Evolutionary conservation across 768 basidiomycete species (phyloP).

Genomic region (Russula foetens): DNA sequence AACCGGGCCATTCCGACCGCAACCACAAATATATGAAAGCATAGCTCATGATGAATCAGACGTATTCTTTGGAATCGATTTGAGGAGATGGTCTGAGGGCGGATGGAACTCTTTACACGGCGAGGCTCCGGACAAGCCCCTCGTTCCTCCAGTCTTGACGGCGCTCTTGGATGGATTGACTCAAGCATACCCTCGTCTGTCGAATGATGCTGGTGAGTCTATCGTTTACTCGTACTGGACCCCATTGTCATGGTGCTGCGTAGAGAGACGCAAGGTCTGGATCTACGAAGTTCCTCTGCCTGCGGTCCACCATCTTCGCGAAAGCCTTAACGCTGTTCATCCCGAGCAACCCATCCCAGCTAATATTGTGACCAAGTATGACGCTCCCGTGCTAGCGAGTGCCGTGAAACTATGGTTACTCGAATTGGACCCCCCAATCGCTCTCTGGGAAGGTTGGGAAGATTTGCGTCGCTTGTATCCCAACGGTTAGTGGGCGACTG

Average conservation of each 20-base stretch:
- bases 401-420: conserved; percentile 82
- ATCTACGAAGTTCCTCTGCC: conserved; percentile 89
- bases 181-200: conserved; percentile 51
- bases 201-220: conserved; percentile 54
- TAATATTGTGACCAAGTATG: conserved; percentile 63
- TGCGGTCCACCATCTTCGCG: conserved; percentile 78
- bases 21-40: conserved; percentile 79
- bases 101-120: conserved; percentile 52
- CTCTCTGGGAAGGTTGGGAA: conserved; percentile 86
- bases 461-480: conserved; percentile 87
- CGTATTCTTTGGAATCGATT: conserved; percentile 85
- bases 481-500: conserved; percentile 31
- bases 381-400: conserved; percentile 80
- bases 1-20: conserved; percentile 87
- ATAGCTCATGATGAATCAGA: conserved; percentile 77
- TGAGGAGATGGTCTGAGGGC: conserved; percentile 85
- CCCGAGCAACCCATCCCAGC: conserved; percentile 39
- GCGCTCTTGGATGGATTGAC: conserved; percentile 57
- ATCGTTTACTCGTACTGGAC: background rate
- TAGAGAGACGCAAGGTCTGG: conserved; percentile 86
- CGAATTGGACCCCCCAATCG: conserved; percentile 85
- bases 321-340: conserved; percentile 70
- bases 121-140: conserved; percentile 51
- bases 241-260: background rate
- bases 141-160: conserved; percentile 65